Conservation (phyloP, 2,329 filamentous ascomycete genomes). For the Fusarium sp. region DNA sequence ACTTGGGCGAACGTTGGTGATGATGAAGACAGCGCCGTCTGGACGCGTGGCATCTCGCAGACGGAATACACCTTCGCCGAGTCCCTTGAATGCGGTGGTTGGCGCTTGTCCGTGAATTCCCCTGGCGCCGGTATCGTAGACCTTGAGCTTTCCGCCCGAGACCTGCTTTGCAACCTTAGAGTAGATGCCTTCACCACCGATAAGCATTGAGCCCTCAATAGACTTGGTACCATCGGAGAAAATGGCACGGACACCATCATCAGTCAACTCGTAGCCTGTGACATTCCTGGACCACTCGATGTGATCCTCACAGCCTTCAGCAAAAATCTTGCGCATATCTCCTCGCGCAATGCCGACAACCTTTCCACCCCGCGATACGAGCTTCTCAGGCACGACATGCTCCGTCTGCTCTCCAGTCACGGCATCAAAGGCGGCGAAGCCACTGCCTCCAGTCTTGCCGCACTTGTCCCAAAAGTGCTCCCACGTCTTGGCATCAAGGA, state of each 20-base stretch:
- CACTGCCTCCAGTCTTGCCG: conserved; percentile 69
- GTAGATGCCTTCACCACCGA: conserved; percentile 73
- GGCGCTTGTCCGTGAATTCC: conserved; percentile 76
- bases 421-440: conserved; percentile 64
- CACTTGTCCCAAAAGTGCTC: conserved; percentile 69
- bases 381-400: conserved; percentile 44
- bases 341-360: conserved; percentile 72
- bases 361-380: conserved; percentile 67
- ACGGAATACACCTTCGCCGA: conserved; percentile 73
- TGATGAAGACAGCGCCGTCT: conserved; percentile 63
- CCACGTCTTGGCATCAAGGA: conserved; percentile 61
- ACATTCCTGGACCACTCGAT: conserved; percentile 69
- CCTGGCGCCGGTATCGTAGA: conserved; percentile 72
- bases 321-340: conserved; percentile 71
- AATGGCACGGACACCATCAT: conserved; percentile 64
- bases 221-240: conserved; percentile 72
- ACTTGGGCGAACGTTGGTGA: conserved; percentile 72
- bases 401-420: conserved; percentile 61
- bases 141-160: conserved; percentile 67
- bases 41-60: conserved; percentile 62
- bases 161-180: conserved; percentile 71
- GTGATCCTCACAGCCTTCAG: conserved; percentile 65
- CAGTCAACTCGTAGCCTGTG: conserved; percentile 68
- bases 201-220: conserved; percentile 67
- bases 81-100: conserved; percentile 68